Percentiles rank a stretch among this genome's conserved stretches.
Evolutionary conservation across 169 alveolate species (phyloP).

Genomic region (Eimeria sp.): DNA sequence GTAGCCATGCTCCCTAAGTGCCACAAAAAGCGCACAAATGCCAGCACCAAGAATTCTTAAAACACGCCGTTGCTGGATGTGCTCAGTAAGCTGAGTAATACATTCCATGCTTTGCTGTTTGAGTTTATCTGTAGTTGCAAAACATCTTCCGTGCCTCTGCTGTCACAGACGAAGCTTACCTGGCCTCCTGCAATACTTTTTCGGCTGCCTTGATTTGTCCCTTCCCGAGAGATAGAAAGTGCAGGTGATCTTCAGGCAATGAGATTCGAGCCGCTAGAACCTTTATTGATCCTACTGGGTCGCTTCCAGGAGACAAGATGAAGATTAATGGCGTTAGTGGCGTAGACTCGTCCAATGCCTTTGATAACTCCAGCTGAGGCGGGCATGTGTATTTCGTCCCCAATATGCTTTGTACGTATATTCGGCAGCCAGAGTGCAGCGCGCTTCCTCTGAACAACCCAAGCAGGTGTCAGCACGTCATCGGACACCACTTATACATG

Average conservation of each 20-base stretch:
- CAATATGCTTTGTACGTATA: constrained; percentile 87
- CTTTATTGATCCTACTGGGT: constrained; percentile 94
- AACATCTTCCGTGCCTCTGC: not conserved
- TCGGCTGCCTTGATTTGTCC: constrained; percentile 97
- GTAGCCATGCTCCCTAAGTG: constrained; percentile 80
- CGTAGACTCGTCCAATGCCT: constrained; percentile 93
- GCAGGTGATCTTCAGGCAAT: constrained; percentile 81
- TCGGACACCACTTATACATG: not conserved
- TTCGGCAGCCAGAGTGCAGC: constrained; percentile 32
- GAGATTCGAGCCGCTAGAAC: constrained; percentile 89
- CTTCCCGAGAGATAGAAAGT: constrained; percentile 95
- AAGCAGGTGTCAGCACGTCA: not conserved
- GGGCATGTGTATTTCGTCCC: constrained; percentile 93
- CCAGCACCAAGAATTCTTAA: not conserved
- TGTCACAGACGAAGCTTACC: constrained; percentile 68
- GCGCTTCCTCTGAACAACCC: constrained; percentile 36
- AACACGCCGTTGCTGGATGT: not conserved
- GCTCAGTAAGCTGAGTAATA: not conserved
- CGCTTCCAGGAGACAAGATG: constrained; percentile 97
- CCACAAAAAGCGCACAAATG: not conserved
- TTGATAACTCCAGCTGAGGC: constrained; percentile 95
- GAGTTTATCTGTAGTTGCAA: not conserved
- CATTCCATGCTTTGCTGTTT: not conserved
- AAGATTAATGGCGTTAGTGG: constrained; percentile 95
- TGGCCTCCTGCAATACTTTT: constrained; percentile 91